Evolutionary conservation across 768 basidiomycete genomes (phyloP), one percentile per base, ranked within the genome.

Genomic region (Melanogaster broomeanus): DNA sequence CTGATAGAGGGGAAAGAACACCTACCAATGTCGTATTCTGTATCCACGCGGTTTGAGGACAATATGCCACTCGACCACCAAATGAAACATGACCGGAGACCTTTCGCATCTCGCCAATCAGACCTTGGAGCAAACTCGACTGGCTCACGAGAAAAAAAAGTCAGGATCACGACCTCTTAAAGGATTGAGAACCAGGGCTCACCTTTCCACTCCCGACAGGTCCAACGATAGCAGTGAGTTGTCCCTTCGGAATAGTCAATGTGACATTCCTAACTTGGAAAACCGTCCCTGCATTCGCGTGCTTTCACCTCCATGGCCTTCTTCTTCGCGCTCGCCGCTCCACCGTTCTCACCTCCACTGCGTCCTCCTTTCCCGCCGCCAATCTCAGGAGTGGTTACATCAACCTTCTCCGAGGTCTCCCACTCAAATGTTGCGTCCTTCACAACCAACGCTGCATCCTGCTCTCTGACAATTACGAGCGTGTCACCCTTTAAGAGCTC

Each of bases 11-110:
- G 15, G 9, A 18, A n/a, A 4, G 31, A 15, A n/a, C 41, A 28
- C 21, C 19, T 48, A 84, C 84, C 62, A 85, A 59, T 5, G 81
- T 75, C 0, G 81, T 79, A 61, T 88, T 88, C 64, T 87, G 85
- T 42, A 90, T 88, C 87, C 87, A 90, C 0, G 87, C 84, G 1
- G 78, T 80, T 66, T 90, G 88, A 15, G 86, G 77, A 61, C 84
- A 87, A 61, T 88, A 90, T 6, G 80, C 85, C 10, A 88, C 75
- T 13, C 72, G 68, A 0, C 87, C 87, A 7, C 87, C 83, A 56
- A 88, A 83, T 0, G 72, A 68, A 33, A 85, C 77, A 12, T 67
- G 62, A 0, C 88, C 88, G 8, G 68, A 63, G 3, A 74, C 55
- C 50, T 72, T 74, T 16, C 77, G 72, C 86, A 88, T 88, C 67